Percentiles rank a stretch among this genome's conserved stretches.
phyloP scores from a whole-genome alignment of 179 eudicot genomes.

The Sideroxylon spinosum region DNA sequence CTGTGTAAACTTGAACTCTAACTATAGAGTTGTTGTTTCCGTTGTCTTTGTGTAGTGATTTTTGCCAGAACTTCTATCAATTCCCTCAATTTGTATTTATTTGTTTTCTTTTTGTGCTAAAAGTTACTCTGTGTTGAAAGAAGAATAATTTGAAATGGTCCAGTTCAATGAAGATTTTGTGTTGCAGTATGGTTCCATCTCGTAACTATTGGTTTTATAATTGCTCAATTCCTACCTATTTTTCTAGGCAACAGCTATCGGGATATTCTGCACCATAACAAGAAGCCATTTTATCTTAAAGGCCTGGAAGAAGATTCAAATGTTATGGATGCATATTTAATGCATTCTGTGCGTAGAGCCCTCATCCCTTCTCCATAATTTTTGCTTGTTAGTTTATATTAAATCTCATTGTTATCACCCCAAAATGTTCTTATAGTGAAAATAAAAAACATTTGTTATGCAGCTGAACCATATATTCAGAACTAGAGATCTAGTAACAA shows the following conservation, averaged over 20 bases:
- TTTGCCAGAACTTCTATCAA: background rate
- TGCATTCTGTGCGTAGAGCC: conserved; percentile 68
- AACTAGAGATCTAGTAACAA: conserved; percentile 63
- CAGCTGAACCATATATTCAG: conserved; percentile 85
- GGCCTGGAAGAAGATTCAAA: conserved; percentile 76
- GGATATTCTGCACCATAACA: conserved; percentile 83
- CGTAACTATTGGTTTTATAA: background rate
- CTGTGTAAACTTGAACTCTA: background rate
- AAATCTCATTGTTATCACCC: background rate
- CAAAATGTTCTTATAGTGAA: background rate
- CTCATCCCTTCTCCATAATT: conserved; percentile 6
- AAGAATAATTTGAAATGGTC: background rate
- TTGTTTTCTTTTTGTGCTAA: background rate
- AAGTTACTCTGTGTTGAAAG: background rate
- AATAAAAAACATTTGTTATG: conserved; percentile 16
- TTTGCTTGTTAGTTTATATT: background rate
- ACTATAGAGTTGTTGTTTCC: background rate
- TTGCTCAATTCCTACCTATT: background rate
- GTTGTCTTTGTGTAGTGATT: background rate
- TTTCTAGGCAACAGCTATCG: conserved; percentile 72
- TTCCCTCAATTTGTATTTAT: background rate
- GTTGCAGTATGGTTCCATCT: conserved; percentile 6
- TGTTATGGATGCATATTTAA: conserved; percentile 79
- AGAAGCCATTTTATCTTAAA: conserved; percentile 83
- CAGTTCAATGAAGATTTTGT: background rate